Percentiles rank a stretch among this genome's conserved stretches.
phyloP scores from a whole-genome alignment of 1,284 basidiomycete species.

The Ustilago loliicola region DNA sequence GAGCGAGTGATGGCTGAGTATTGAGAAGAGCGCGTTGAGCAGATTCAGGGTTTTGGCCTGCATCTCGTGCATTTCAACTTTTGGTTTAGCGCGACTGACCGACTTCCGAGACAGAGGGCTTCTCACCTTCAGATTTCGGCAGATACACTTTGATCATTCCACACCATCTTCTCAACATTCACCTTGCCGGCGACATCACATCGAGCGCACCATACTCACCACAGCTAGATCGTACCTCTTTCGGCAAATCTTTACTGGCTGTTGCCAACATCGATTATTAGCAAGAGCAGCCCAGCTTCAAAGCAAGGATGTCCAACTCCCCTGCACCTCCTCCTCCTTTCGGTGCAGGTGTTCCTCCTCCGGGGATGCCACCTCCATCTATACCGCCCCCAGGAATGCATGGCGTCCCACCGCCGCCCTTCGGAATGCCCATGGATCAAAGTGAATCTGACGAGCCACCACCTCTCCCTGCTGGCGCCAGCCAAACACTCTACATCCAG shows the following conservation, averaged over 20 bases:
- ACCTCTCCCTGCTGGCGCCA: conserved; percentile 40
- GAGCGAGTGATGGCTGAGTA: conserved; percentile 9
- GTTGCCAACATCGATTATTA: neutral
- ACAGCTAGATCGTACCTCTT: too few species aligned
- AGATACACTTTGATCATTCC: neutral
- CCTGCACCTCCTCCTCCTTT: conserved; percentile 20
- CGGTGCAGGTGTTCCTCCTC: conserved; percentile 15
- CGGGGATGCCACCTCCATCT: conserved; percentile 15
- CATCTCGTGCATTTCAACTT: conserved; percentile 22
- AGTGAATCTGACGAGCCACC: conserved; percentile 24
- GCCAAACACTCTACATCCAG: conserved; percentile 93
- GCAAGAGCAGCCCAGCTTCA: neutral
- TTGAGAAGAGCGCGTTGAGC: conserved; percentile 4
- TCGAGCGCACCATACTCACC: neutral
- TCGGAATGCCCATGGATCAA: conserved; percentile 29
- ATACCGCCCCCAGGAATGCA: conserved; percentile 35
- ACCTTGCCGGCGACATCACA: too few species aligned
- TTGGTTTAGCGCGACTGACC: conserved; percentile 21
- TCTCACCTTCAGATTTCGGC: conserved; percentile 13
- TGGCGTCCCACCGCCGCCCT: conserved; percentile 24
- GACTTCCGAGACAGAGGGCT: conserved; percentile 15
- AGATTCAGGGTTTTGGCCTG: conserved; percentile 28
- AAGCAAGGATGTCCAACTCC: conserved; percentile 27
- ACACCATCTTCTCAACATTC: conserved; percentile 1
- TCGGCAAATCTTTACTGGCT: neutral